Conservation (phyloP, 371 early-diverging fungal species). For the Basidiobolus heterosporus region DNA sequence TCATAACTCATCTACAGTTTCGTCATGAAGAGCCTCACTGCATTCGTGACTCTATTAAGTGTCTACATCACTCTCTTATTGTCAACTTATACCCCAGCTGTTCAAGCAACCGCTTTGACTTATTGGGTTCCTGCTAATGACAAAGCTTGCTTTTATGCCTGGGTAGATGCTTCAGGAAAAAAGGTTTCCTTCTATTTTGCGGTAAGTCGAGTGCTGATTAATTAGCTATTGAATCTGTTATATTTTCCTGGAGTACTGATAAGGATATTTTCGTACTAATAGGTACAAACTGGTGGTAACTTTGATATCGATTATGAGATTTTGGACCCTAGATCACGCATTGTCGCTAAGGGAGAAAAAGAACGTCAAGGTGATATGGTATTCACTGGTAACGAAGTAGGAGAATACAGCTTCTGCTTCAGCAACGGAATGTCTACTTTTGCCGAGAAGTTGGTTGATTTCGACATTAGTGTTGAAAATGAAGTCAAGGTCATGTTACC, state of each 20-base stretch:
- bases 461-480: constrained; percentile 76
- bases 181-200: constrained; percentile 93
- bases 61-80: constrained; percentile 5
- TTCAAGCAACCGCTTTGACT: constrained; percentile 51
- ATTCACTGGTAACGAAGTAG: constrained; percentile 57
- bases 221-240: not conserved
- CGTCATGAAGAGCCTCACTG: too few relatives aligned
- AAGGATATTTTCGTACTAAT: not conserved
- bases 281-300: constrained; percentile 82
- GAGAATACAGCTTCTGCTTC: constrained; percentile 88
- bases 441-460: constrained; percentile 79
- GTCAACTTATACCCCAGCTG: constrained; percentile 4
- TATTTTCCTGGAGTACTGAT: not conserved
- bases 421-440: constrained; percentile 75
- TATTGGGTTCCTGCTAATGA: constrained; percentile 79
- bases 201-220: constrained; percentile 30
- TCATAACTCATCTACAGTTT: too few relatives aligned
- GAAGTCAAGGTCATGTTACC: constrained; percentile 32
- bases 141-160: constrained; percentile 61
- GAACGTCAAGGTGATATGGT: constrained; percentile 85
- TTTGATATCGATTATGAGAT: constrained; percentile 85
- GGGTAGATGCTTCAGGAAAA: constrained; percentile 45
- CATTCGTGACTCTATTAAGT: too few relatives aligned
- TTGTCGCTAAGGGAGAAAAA: constrained; percentile 48
- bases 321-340: constrained; percentile 38